A percentile compares a stretch with the other conserved stretches of the same genome.
phyloP scores from a whole-genome alignment of 495 filamentous ascomycete genomes.

The Aspergillus baeticus region DNA sequence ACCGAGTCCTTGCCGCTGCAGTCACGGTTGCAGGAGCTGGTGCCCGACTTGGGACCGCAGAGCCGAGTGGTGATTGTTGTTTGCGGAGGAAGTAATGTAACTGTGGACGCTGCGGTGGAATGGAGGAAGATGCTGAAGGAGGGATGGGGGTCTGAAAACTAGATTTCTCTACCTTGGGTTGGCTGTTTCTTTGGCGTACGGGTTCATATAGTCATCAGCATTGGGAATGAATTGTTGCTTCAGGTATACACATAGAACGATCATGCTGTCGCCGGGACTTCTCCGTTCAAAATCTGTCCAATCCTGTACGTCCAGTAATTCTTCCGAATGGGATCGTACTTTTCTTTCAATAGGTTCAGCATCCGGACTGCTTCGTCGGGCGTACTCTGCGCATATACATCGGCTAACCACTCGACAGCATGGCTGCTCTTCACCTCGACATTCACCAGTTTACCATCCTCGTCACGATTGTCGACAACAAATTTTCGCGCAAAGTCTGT shows the following conservation, averaged over 20 bases:
- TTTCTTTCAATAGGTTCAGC: conserved; percentile 71
- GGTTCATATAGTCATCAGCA: not conserved
- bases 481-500: conserved; percentile 67
- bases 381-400: conserved; percentile 56
- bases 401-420: conserved; percentile 87
- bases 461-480: conserved; percentile 49
- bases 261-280: conserved; percentile 15
- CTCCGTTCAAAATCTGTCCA: conserved; percentile 38
- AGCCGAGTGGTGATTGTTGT: conserved; percentile 81
- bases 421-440: conserved; percentile 67
- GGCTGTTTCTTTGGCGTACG: not conserved
- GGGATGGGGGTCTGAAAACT: conserved; percentile 30
- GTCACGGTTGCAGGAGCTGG: conserved; percentile 59
- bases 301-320: conserved; percentile 91
- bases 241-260: no score
- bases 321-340: conserved; percentile 85
- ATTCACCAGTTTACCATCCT: conserved; percentile 22
- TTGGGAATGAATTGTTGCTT: not conserved
- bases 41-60: conserved; percentile 51
- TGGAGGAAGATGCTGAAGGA: conserved; percentile 55
- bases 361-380: conserved; percentile 47
- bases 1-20: conserved; percentile 21
- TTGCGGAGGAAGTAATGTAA: conserved; percentile 81
- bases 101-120: conserved; percentile 59
- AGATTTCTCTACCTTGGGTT: conserved; percentile 1